A percentile compares a stretch with the other conserved stretches of the same genome.
phyloP scores from a whole-genome alignment of 2,329 filamentous ascomycete genomes.

The Venturia asperata region DNA sequence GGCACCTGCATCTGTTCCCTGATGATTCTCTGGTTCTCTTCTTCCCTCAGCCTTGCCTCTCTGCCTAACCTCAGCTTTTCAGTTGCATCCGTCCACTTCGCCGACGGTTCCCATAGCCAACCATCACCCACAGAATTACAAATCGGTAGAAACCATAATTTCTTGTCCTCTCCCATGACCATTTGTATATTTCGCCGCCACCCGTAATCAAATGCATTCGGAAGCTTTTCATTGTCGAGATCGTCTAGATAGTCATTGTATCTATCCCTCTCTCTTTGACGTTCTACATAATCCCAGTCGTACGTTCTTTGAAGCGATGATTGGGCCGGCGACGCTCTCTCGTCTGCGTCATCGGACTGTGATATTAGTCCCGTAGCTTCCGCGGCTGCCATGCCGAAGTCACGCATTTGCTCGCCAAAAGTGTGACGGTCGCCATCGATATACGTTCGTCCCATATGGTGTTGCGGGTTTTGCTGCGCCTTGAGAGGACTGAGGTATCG shows the following conservation, averaged over 20 bases:
- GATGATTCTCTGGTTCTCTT: slow-evolving; percentile 36
- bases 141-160: slow-evolving; percentile 73
- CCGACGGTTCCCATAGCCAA: slow-evolving; percentile 86
- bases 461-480: slow-evolving; percentile 52
- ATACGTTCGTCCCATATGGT: slow-evolving; percentile 41
- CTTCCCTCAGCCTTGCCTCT: slow-evolving; percentile 47
- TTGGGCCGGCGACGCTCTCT: slow-evolving; percentile 36
- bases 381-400: slow-evolving; percentile 69
- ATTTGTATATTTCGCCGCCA: slow-evolving; percentile 71
- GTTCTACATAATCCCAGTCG: slow-evolving; percentile 51
- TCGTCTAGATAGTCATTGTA: slow-evolving; percentile 84
- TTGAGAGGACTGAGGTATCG: slow-evolving; percentile 79
- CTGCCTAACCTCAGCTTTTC: slow-evolving; percentile 52
- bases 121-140: slow-evolving; percentile 85
- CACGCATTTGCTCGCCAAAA: slow-evolving; percentile 63
- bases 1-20: slow-evolving; percentile 33
- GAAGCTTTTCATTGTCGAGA: slow-evolving; percentile 76
- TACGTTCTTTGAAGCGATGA: slow-evolving; percentile 25
- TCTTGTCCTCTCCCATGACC: slow-evolving; percentile 67
- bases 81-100: slow-evolving; percentile 66
- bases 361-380: slow-evolving; percentile 42
- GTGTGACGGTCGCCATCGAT: slow-evolving; percentile 26
- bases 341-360: slow-evolving; percentile 73
- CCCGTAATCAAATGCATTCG: slow-evolving; percentile 89
- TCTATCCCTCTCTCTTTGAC: slow-evolving; percentile 56